A percentile compares a stretch with the other conserved stretches of the same genome.
Evolutionary conservation across 345 rosid species (phyloP).

Genomic region (Camelina neglecta): DNA sequence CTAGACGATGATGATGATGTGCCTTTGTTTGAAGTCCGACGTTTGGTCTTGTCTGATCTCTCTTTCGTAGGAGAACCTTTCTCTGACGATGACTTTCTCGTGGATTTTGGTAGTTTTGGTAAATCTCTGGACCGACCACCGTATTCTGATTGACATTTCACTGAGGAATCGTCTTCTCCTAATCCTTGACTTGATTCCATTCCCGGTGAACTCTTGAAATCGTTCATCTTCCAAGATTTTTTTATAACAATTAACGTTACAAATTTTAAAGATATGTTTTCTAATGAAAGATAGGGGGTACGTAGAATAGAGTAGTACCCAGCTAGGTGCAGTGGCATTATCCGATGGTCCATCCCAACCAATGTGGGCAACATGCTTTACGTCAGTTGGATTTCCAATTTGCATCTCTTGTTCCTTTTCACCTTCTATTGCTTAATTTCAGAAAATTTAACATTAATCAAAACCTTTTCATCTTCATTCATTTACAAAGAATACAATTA

Average conservation of each 20-base stretch:
- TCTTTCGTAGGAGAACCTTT: conserved; percentile 37
- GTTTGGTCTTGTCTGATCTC: conserved; percentile 31
- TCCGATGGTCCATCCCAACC: conserved; percentile 68
- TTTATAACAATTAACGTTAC: no score
- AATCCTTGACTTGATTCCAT: neutral
- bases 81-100: conserved; percentile 30
- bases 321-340: conserved; percentile 28
- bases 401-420: conserved; percentile 75
- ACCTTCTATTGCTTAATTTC: conserved; percentile 43
- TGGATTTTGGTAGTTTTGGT: conserved; percentile 38
- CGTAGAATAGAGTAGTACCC: neutral
- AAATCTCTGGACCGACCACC: conserved; percentile 32
- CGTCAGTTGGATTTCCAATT: conserved; percentile 88
- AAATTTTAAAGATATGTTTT: no score
- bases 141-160: conserved; percentile 22
- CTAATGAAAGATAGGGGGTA: no score
- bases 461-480: neutral
- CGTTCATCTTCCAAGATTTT: conserved; percentile 23
- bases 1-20: conserved; percentile 10
- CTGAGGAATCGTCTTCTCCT: conserved; percentile 19
- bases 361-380: conserved; percentile 94
- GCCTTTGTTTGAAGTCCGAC: conserved; percentile 27
- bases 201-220: conserved; percentile 23
- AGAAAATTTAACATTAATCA: neutral
- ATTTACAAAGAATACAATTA: neutral